phyloP scores from a whole-genome alignment of 176 grass and related monocot species.

The Avena sativa region DNA sequence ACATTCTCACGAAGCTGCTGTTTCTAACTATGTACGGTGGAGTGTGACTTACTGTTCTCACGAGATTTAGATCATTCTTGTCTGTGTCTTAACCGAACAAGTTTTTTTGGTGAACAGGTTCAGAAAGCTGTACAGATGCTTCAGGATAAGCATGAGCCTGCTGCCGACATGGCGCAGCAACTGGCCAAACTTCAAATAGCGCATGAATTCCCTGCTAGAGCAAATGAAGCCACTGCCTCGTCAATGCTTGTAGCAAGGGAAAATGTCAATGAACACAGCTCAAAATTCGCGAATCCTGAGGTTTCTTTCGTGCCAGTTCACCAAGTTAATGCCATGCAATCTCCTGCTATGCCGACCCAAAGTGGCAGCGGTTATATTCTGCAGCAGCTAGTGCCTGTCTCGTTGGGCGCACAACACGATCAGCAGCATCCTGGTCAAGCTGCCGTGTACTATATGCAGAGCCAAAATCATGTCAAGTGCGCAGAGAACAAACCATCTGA shows the following conservation, averaged over 20 bases:
- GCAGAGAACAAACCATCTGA: slow-evolving; percentile 34
- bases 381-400: slow-evolving; percentile 56
- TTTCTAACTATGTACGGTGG: slow-evolving; percentile 27
- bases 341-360: slow-evolving; percentile 47
- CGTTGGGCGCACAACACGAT: slow-evolving; percentile 53
- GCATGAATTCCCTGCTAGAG: slow-evolving; percentile 63
- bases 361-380: slow-evolving; percentile 51
- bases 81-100: not conserved
- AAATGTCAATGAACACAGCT: slow-evolving; percentile 43
- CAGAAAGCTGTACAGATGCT: slow-evolving; percentile 75
- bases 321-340: slow-evolving; percentile 48
- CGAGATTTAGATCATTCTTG: slow-evolving; percentile 6
- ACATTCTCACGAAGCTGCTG: slow-evolving; percentile 7
- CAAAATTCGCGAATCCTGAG: slow-evolving; percentile 66
- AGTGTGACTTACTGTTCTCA: slow-evolving; percentile 21
- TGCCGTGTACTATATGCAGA: slow-evolving; percentile 57
- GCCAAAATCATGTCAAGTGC: slow-evolving; percentile 43
- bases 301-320: slow-evolving; percentile 69
- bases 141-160: slow-evolving; percentile 82
- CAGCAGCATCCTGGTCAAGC: slow-evolving; percentile 58
- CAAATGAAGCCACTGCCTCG: slow-evolving; percentile 43
- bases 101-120: slow-evolving; percentile 61
- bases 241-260: slow-evolving; percentile 50
- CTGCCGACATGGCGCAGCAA: slow-evolving; percentile 68
- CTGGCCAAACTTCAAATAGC: slow-evolving; percentile 69